Evolutionary conservation across 2,329 filamentous ascomycete genomes (phyloP), one percentile per base, ranked within the genome.

Genomic region (Fusarium tupiense): DNA sequence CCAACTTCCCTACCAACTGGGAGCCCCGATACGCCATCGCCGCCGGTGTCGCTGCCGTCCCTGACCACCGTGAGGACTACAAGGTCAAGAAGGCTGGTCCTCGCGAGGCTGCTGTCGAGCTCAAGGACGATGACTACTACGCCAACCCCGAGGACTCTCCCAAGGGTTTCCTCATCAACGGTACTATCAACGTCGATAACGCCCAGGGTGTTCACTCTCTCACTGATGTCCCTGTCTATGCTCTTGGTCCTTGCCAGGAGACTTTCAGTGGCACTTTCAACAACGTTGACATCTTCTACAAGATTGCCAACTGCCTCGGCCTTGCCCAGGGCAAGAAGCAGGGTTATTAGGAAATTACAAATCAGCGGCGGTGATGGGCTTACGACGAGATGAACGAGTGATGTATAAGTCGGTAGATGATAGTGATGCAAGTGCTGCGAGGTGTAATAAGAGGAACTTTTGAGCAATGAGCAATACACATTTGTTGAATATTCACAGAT

Each of bases 1-100:
- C 90, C 76, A 89, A 93, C 84, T 97, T 96, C 87, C 94, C 94
- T 26, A 86, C 89, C 71, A 94, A 94, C 85, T 96, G 94, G 94
- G 92, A 94, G 80, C 94, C 94, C 20, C 89, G 94, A 38, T 96
- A 96, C 84, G 92, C 93, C 66, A 90, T 97, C 58, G 93, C 93
- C 64, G 88, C 91, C 46, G 94, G 94, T 59, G 82, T 94, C 40
- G 89, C 87, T 56, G 93, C 93, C 38, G 88, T 89, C 79, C 94
- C 94, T 0, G 94, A 97, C 81, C 90, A 88, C 77, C 88, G 93
- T 29, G 94, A 97, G 86, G 89, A 93, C 84, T 97, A 91, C 86
- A 87, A 87, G 73, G 90, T 96, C 20, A 91, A 91, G 84, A 90
- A 90, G 81, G 84, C 86, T 24, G 91, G 90, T 1, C 88, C 93